Evolutionary conservation across 2,329 filamentous ascomycete species (phyloP), one percentile per base, ranked within the genome.

Genomic region (Exophiala phaeomuriformis): DNA sequence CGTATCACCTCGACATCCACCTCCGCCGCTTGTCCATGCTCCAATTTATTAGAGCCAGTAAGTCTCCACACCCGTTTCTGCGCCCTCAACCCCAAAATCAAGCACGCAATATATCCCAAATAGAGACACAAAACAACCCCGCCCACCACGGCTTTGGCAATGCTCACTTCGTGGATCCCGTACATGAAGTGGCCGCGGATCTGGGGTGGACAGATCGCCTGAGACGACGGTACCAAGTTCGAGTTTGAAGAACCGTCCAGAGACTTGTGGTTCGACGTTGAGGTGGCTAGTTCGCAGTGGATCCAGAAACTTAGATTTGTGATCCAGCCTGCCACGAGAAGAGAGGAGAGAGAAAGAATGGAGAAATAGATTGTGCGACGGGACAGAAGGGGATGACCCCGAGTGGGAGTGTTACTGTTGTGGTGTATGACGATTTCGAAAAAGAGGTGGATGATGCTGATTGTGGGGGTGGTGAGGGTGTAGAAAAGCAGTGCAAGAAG

Each of bases 131-230:
- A 45, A 28, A 56, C 47, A 36, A 57, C 9, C 52, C 55, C 59
- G 3, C 47, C 57, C 10, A 63, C 31, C 35, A 50, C 58, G 4
- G 51, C 53, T 30, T 58, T 60, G 29, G 53, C 59, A 29, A 61
- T 55, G 47, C 55, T 59, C 3, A 61, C 59, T 46, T 61, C 59
- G 42, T 58, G 56, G 40, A 63, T 58, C 29, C 61, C 61, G 48
- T 58, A 60, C 61, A 63, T 63, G 50, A 61, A 57, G 43, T 75
- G 72, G 66, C 72, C 72, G 4, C 68, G 70, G 39, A 74, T 71
- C 3, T 74, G 74, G 57, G 73, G 69, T 49, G 72, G 72, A 2
- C 74, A 75, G 53, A 75, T 74, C 71, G 68, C 69, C 69, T 5
- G 72, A 72, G 55, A 19, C 19, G 19, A 19, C 19, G 19, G 19